Conservation (phyloP, 73 alveolate species). For the Stentor coeruleus region DNA sequence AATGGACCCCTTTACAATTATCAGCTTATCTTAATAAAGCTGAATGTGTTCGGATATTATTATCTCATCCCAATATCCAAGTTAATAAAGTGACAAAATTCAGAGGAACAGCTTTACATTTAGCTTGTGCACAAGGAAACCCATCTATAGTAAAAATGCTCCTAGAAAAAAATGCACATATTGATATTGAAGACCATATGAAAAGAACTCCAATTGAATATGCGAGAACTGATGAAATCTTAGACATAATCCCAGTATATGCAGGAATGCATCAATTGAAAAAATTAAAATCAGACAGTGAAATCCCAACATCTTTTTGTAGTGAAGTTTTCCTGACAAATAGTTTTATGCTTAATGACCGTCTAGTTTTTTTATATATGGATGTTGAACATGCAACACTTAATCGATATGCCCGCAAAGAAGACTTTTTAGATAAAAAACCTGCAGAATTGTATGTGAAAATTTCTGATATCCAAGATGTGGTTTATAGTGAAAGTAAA, state of each 20-base stretch:
- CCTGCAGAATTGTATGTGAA: background rate
- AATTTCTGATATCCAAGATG: constrained; percentile 18
- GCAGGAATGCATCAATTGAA: constrained; percentile 29
- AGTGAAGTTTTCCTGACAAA: constrained; percentile 20
- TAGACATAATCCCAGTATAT: constrained; percentile 45
- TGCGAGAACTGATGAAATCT: constrained; percentile 49
- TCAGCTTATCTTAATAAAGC: constrained; percentile 48
- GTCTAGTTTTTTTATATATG: background rate
- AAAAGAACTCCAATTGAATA: constrained; percentile 51
- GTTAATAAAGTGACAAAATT: constrained; percentile 46
- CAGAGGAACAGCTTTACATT: constrained; percentile 64
- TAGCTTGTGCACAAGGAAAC: constrained; percentile 61
- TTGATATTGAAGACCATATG: constrained; percentile 37
- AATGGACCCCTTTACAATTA: constrained; percentile 60
- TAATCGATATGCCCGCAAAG: background rate
- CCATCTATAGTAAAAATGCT: constrained; percentile 50
- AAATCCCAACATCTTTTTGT: constrained; percentile 28
- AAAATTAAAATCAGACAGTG: background rate
- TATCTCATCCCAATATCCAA: constrained; percentile 43
- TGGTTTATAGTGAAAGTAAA: background rate
- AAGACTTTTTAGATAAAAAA: background rate
- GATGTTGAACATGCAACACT: background rate
- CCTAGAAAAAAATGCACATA: constrained; percentile 52
- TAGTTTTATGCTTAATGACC: background rate
- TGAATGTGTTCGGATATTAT: constrained; percentile 48